phyloP scores from a whole-genome alignment of 2,329 filamentous ascomycete species.

The Fulvia fulva region DNA sequence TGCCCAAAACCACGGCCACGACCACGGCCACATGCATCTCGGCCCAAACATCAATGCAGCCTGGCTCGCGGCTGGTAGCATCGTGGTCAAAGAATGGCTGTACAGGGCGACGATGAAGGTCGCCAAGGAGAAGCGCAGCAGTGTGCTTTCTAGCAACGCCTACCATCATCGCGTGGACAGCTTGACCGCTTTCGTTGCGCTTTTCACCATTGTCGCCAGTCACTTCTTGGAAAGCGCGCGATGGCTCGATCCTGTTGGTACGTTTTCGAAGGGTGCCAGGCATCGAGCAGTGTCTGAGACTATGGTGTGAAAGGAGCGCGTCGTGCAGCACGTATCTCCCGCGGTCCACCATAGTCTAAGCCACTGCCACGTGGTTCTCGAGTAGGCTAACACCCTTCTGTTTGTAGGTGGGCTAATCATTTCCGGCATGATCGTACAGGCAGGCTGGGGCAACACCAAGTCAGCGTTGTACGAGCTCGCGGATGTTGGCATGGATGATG shows the following conservation, averaged over 20 bases:
- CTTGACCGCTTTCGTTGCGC: conserved; percentile 87
- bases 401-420: conserved; percentile 91
- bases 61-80: conserved; percentile 87
- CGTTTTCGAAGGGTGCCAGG: too few species aligned
- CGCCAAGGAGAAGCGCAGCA: conserved; percentile 88
- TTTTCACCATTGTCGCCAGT: conserved; percentile 82
- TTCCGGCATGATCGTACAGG: conserved; percentile 87
- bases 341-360: too few species aligned
- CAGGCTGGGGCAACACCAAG: conserved; percentile 80
- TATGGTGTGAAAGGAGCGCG: too few species aligned
- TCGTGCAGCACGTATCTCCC: too few species aligned
- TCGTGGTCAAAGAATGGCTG: conserved; percentile 92
- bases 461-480: conserved; percentile 81
- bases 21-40: conserved; percentile 44
- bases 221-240: conserved; percentile 80
- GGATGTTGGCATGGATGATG: conserved; percentile 83
- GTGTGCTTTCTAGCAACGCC: conserved; percentile 72
- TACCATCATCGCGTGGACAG: conserved; percentile 96
- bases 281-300: too few species aligned
- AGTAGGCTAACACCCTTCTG: too few species aligned
- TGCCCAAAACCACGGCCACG: conserved; percentile 60
- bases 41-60: conserved; percentile 88
- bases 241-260: conserved; percentile 93
- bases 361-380: too few species aligned
- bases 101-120: conserved; percentile 98